Conservation (phyloP, 78 protist species). For the Dictyostelium citrinum region DNA sequence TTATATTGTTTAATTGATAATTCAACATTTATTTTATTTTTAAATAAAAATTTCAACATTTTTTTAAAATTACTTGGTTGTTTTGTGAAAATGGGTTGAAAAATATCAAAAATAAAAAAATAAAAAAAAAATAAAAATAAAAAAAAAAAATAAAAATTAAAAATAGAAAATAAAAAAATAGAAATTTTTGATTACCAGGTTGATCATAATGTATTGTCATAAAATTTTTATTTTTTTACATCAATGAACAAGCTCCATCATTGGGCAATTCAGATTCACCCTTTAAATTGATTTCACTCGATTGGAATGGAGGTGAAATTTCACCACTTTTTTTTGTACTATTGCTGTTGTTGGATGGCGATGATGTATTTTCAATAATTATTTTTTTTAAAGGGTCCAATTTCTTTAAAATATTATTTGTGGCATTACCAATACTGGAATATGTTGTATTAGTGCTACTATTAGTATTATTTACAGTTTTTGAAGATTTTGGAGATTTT, state of each 20-base stretch:
- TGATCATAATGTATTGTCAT: neutral
- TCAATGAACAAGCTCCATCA: neutral
- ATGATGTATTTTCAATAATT: neutral
- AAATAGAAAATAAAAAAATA: neutral
- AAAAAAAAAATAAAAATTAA: neutral
- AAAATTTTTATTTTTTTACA: neutral
- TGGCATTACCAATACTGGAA: neutral
- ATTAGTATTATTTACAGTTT: neutral
- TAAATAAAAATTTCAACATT: conserved; percentile 9
- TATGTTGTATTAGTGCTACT: neutral
- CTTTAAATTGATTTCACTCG: neutral
- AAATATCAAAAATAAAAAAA: neutral
- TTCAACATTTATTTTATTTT: neutral
- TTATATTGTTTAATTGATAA: conserved; percentile 9
- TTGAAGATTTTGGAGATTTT: neutral
- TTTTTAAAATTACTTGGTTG: neutral
- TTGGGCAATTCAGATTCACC: neutral
- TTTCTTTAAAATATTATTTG: neutral
- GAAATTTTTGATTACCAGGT: neutral
- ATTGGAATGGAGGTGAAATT: neutral
- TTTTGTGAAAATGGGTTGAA: neutral
- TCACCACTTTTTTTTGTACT: neutral
- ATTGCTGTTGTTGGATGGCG: neutral
- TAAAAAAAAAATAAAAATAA: neutral
- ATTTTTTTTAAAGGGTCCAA: neutral